These are phyloP conservation scores for Ascobolus immersus DNA, from an alignment of 495 filamentous ascomycete genomes.

Conservation along the genomic window DNA sequence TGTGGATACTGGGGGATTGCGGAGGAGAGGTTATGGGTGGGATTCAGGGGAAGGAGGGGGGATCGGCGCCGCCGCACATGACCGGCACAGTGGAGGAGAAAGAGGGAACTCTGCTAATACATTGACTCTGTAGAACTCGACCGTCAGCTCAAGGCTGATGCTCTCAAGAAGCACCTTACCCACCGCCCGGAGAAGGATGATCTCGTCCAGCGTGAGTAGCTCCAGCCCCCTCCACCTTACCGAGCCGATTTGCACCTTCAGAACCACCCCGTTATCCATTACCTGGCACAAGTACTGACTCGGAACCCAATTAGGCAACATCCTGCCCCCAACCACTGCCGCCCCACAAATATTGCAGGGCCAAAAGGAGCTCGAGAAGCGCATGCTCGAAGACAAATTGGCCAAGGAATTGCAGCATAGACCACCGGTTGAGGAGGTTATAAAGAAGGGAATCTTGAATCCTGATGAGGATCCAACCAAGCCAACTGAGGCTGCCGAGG, in stretches of 20 bases:
- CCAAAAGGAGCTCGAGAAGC: slow-evolving; percentile 14
- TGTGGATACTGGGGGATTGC: too few species aligned
- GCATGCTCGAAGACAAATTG: slow-evolving; percentile 14
- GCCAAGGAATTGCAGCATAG: slow-evolving; percentile 13
- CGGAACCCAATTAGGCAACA: slow-evolving; percentile 10
- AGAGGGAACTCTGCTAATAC: slow-evolving; percentile 1
- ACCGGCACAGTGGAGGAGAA: too few species aligned
- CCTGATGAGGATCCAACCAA: slow-evolving; percentile 3
- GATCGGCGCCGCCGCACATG: too few species aligned
- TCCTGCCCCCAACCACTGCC: slow-evolving; percentile 12
- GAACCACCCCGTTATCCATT: not conserved
- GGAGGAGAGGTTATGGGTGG: too few species aligned
- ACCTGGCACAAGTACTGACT: not conserved
- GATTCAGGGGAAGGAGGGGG: too few species aligned
- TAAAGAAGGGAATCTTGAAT: slow-evolving; percentile 14
- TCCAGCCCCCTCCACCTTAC: not conserved
- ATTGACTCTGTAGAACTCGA: slow-evolving; percentile 10
- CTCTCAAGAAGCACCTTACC: slow-evolving; percentile 12
- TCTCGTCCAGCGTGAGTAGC: slow-evolving; percentile 11
- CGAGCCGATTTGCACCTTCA: not conserved
- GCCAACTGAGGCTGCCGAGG: slow-evolving; percentile 1
- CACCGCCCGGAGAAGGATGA: slow-evolving; percentile 14
- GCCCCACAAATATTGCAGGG: slow-evolving; percentile 12
- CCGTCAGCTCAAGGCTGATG: slow-evolving; percentile 11
- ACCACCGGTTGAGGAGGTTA: slow-evolving; percentile 11